Base-by-base conservation (phyloP, 73 alveolate genomes). In the Diophrys sp. region DNA sequence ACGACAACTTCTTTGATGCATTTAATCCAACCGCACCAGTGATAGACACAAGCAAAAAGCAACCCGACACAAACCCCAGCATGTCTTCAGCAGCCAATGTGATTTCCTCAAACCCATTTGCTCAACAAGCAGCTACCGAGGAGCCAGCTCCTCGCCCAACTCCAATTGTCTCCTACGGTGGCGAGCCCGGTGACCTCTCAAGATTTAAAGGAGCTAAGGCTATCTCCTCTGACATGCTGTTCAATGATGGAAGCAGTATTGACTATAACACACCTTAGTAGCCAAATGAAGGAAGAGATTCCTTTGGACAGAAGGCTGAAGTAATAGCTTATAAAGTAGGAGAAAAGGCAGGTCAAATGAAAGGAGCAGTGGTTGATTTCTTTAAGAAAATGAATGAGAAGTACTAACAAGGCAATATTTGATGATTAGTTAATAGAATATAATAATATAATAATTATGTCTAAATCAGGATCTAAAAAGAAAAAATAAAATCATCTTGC, bases 201-300 rank as follows among this genome's bases (percentile, higher is more conserved):
- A 55, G 67, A 74, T 74, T 34, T 70, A 74, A 75, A 26, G 89
- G 89, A 0, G 79, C 82, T 11, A 86, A 33, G 26, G 86, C 89
- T 23, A 86, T 86, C 44, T 86, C 93, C 0, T 72, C 87, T n/a
- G 89, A 84, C 53, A 77, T 67, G 75, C 74, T 86, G 83, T 86
- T 86, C 68, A 88, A 88, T 11, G 78, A 73, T 1, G 82, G 31
- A 67, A 74, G 25, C 1, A 75, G 30, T 26, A 44, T 66, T 14
- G 83, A 75, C 14, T 18, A 28, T 1, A 67, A 33, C 56, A 2
- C 53, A 53, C n/a, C 14, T 33, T 67, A 31, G 34, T 31, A 44
- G 18, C 62, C 62, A 11, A 18, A 44, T 11, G 18, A 29, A 11
- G 85, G 78, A 2, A 57, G 85, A 67, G 85, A 77, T 27, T 77